Base-by-base conservation (phyloP, 75 land plant species). In the Sequoia sempervirens region DNA sequence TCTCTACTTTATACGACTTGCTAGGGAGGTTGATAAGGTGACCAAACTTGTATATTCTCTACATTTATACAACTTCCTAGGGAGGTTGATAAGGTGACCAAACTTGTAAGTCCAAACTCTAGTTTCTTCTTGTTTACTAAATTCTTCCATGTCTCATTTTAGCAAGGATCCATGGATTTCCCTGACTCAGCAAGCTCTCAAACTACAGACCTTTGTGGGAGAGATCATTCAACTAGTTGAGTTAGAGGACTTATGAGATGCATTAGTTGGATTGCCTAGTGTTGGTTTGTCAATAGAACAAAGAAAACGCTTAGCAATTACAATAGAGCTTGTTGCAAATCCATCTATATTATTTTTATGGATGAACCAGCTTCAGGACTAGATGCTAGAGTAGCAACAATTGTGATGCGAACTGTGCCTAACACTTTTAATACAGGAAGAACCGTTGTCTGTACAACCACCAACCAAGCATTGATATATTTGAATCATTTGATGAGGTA, bases 401-500 rank as follows among this genome's bases (percentile, higher is more conserved):
- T 90, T 66, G 94, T 90, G 15, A 92, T 92, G 94, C 87, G 94
- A 81, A 89, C 93, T 30, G 92, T 93, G 54, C 90, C 91, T 70
- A 93, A 93, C 85, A 93, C 92, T 1, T 91, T 93, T 72, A 89
- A 92, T 73, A 92, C 94, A 30, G 94, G 94, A 81, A 86, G 92
- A 84, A 92, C 94, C 5, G 94, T 92, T 7, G 94, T 92, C 20
- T 92, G 93, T 83, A 91, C 91, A 28, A 91, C 81, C 91, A 91
- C 73, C 93, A 91, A 83, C 92, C 92, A 5, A 92, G 94, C 89
- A 92, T 90, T 36, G 94, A 92, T 88, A 89, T 93, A 23, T 93
- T 93, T 84, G 95, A 93, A 83, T 90, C 95, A 15, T 94, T 94
- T 87, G 95, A 94, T 86, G 95, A 94, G 93, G 95, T 91, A 61